Percentiles rank a stretch among this genome's conserved stretches.
Conservation (phyloP, 176 grass and related monocot species). For the Aegilops umbellulata region DNA sequence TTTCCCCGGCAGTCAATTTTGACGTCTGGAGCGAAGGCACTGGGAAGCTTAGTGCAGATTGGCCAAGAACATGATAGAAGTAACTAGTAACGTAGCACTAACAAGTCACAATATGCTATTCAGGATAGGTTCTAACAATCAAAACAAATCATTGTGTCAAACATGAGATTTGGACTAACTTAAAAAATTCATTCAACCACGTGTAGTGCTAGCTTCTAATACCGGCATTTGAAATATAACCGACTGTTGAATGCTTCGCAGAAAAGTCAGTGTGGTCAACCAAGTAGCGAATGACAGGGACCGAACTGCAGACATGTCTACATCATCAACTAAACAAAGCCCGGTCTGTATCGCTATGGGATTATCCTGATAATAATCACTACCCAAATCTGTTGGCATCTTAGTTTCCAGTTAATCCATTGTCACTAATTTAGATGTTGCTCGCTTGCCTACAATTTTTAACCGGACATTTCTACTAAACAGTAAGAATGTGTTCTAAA, state of each 20-base stretch:
- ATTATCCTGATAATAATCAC: not conserved
- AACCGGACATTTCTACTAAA: not conserved
- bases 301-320: not conserved
- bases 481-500: not conserved
- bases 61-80: not conserved
- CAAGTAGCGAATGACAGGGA: not conserved
- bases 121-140: not conserved
- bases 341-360: not conserved
- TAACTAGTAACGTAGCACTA: not conserved
- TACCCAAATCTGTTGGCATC: not conserved
- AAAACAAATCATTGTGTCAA: not conserved
- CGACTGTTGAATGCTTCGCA: not conserved
- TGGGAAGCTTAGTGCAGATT: not conserved
- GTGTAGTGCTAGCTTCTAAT: not conserved
- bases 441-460: not conserved
- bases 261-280: not conserved
- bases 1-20: not conserved
- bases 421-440: not conserved
- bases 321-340: slow-evolving; percentile 1
- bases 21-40: not conserved
- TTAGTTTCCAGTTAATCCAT: not conserved
- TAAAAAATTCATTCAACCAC: not conserved
- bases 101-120: not conserved
- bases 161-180: not conserved
- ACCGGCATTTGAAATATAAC: not conserved